Evolutionary conservation across 2,329 filamentous ascomycete genomes (phyloP).

Genomic region (Cladobotryum protrusum): DNA sequence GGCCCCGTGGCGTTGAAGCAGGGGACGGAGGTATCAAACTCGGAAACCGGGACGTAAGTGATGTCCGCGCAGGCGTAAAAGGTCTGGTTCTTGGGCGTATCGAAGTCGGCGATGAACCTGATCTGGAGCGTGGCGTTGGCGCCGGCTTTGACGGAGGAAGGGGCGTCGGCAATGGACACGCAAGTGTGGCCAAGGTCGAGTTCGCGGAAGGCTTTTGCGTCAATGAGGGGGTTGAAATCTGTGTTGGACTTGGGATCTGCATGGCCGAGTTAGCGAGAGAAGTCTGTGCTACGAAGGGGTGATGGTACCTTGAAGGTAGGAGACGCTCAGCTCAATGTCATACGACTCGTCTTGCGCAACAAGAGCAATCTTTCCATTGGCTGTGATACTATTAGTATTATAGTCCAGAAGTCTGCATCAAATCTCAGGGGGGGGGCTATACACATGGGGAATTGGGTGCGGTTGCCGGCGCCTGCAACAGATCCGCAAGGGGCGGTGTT

Average conservation of each 20-base stretch:
- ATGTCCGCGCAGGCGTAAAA: slow-evolving; percentile 48
- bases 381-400: slow-evolving; percentile 21
- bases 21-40: slow-evolving; percentile 28
- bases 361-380: slow-evolving; percentile 43
- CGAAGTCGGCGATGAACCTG: slow-evolving; percentile 39
- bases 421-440: neutral
- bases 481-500: slow-evolving; percentile 50
- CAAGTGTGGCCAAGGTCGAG: slow-evolving; percentile 42
- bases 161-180: slow-evolving; percentile 30
- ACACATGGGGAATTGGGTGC: slow-evolving; percentile 48
- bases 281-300: too few relatives aligned
- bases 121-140: slow-evolving; percentile 44
- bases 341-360: slow-evolving; percentile 49
- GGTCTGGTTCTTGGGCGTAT: slow-evolving; percentile 36
- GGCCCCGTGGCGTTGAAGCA: slow-evolving; percentile 40
- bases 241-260: slow-evolving; percentile 33
- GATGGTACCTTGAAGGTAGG: slow-evolving; percentile 24
- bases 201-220: slow-evolving; percentile 29
- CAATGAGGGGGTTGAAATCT: slow-evolving; percentile 36
- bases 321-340: slow-evolving; percentile 43
- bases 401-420: too few relatives aligned
- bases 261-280: neutral
- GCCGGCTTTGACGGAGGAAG: slow-evolving; percentile 31
- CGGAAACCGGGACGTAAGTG: slow-evolving; percentile 30
- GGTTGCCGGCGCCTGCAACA: slow-evolving; percentile 25